Conservation (phyloP, 371 early-diverging fungal genomes). For the Parasitella parasitica region DNA sequence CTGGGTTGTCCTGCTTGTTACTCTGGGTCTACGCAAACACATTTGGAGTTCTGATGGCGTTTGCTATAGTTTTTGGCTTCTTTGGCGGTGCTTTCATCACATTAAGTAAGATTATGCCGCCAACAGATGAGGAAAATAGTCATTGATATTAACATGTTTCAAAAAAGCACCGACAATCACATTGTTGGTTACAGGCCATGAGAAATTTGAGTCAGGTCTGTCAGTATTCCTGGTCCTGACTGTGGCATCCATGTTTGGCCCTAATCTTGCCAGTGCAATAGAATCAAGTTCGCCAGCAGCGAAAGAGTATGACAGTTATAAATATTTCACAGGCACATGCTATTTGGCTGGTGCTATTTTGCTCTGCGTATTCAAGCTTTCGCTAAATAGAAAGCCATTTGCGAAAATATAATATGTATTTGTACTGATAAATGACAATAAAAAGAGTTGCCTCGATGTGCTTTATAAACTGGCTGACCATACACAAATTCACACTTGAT, state of each 20-base stretch:
- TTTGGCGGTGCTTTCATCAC: constrained; percentile 40
- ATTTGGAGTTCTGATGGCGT: constrained; percentile 32
- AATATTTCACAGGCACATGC: constrained; percentile 36
- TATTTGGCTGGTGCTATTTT: constrained; percentile 23
- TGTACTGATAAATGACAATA: no score
- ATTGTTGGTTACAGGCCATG: constrained; percentile 24
- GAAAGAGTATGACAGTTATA: constrained; percentile 22
- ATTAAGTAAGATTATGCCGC: constrained; percentile 32
- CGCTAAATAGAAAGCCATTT: constrained; percentile 14
- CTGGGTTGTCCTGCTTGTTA: constrained; percentile 28
- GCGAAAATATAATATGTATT: constrained; percentile 15
- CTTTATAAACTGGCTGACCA: no score
- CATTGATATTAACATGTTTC: no score
- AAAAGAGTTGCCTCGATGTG: no score
- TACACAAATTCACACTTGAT: neutral
- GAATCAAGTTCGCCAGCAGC: constrained; percentile 5
- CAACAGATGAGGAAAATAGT: no score
- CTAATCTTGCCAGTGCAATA: constrained; percentile 32
- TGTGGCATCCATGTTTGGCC: constrained; percentile 30
- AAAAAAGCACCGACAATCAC: constrained; percentile 32
- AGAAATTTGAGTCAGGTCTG: constrained; percentile 30
- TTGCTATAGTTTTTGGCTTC: constrained; percentile 37
- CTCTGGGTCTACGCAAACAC: constrained; percentile 48
- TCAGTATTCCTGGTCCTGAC: constrained; percentile 28
- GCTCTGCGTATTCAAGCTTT: constrained; percentile 20